Conservation (phyloP, 2,329 filamentous ascomycete genomes). For the Fusarium tricinctum region DNA sequence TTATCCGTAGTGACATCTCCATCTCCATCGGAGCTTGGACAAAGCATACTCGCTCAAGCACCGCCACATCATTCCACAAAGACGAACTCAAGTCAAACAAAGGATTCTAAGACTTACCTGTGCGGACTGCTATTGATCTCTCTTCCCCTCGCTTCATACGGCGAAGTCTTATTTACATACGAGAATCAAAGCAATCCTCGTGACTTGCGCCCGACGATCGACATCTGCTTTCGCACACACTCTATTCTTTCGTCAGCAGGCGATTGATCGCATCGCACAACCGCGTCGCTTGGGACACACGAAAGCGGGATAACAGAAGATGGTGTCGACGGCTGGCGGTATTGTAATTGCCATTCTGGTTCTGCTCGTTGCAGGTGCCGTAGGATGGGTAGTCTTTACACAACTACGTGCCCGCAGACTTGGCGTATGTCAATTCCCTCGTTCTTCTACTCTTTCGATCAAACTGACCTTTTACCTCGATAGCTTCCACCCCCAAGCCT, state of each 20-base stretch:
- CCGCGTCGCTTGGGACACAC: constrained; percentile 3
- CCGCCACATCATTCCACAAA: constrained; percentile 35
- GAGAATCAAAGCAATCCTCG: constrained; percentile 2
- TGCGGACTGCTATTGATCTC: constrained; percentile 1
- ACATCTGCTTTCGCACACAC: not conserved
- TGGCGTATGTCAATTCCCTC: constrained; percentile 65
- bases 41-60: constrained; percentile 18
- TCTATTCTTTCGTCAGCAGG: constrained; percentile 15
- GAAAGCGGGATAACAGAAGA: constrained; percentile 51
- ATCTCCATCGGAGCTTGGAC: constrained; percentile 18
- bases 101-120: constrained; percentile 5
- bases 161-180: not conserved
- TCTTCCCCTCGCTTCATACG: not conserved
- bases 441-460: not conserved
- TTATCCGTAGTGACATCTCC: constrained; percentile 31
- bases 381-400: constrained; percentile 78
- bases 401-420: constrained; percentile 80
- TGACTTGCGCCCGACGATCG: constrained; percentile 15
- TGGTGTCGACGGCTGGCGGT: constrained; percentile 72
- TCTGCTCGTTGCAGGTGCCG: constrained; percentile 67
- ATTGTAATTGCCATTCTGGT: constrained; percentile 81
- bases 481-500: constrained; percentile 78
- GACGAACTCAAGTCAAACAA: constrained; percentile 21
- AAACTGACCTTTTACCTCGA: constrained; percentile 27
- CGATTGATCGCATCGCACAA: constrained; percentile 29